Conservation (phyloP, 2,329 filamentous ascomycete species). For the Trichoderma oligosporum region DNA sequence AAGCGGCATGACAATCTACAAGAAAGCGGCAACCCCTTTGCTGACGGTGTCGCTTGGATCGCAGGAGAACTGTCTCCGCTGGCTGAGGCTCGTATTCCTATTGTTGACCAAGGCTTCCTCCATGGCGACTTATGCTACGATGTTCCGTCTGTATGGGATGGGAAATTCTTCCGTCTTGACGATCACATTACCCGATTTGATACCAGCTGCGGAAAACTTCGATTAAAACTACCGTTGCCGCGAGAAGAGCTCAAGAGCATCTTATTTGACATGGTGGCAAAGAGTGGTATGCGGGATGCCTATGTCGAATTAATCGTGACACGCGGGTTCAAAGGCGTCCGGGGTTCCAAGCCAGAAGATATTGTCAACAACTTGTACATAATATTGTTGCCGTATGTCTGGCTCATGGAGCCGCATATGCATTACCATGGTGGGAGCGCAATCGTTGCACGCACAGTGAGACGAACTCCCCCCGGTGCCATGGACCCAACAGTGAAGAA, state of each 20-base stretch:
- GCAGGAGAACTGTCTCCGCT: slow-evolving; percentile 1
- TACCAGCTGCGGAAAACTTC: neutral
- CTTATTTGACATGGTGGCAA: slow-evolving; percentile 11
- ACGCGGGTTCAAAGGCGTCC: slow-evolving; percentile 1
- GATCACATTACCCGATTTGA: slow-evolving; percentile 7
- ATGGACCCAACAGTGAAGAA: slow-evolving; percentile 15
- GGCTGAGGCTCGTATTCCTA: slow-evolving; percentile 8
- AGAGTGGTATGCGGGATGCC: slow-evolving; percentile 8
- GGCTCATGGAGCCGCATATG: slow-evolving; percentile 5
- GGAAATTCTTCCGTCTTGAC: slow-evolving; percentile 12
- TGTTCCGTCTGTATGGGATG: slow-evolving; percentile 6
- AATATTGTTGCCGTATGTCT: neutral
- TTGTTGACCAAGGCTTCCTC: slow-evolving; percentile 9
- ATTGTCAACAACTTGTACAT: slow-evolving; percentile 13
- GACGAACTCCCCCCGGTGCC: slow-evolving; percentile 4
- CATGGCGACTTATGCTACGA: slow-evolving; percentile 10
- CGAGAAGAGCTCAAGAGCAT: slow-evolving; percentile 6
- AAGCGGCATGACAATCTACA: neutral
- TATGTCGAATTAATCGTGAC: slow-evolving; percentile 9
- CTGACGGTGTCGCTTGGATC: slow-evolving; percentile 5
- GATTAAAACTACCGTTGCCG: neutral
- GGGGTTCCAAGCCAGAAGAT: neutral
- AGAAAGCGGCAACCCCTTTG: slow-evolving; percentile 4
- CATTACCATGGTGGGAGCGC: slow-evolving; percentile 7
- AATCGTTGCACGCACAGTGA: slow-evolving; percentile 2